Conservation (phyloP, 208 protist genomes). For the Leptomonas pyrrhocoris region DNA sequence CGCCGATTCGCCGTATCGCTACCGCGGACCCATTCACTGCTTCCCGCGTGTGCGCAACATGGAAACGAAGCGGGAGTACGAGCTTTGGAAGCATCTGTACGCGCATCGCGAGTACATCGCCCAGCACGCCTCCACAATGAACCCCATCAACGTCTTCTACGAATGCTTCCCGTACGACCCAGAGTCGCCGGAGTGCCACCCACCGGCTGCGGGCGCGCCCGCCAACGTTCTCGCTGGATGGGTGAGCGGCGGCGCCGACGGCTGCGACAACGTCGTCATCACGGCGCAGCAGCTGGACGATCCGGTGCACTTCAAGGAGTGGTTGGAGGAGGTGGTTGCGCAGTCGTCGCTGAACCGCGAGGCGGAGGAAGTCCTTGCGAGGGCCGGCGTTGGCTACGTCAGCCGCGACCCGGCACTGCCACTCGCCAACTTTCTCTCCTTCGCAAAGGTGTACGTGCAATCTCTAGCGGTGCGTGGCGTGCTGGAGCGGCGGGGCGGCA, state of each 20-base stretch:
- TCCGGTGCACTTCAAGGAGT: conserved; percentile 46
- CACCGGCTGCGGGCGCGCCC: not conserved
- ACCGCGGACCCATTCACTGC: conserved; percentile 70
- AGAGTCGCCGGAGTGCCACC: conserved; percentile 16
- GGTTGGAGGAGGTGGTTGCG: conserved; percentile 82
- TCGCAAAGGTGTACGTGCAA: conserved; percentile 66
- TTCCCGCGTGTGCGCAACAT: conserved; percentile 82
- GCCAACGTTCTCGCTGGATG: conserved; percentile 44
- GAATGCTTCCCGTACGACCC: conserved; percentile 68
- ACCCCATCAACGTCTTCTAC: conserved; percentile 74
- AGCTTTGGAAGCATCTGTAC: conserved; percentile 66
- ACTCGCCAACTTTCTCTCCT: conserved; percentile 76
- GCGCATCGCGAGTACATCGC: conserved; percentile 68
- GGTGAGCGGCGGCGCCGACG: conserved; percentile 53
- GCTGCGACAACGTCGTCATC: conserved; percentile 64
- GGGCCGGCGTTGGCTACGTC: conserved; percentile 75
- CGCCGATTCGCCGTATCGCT: conserved; percentile 47
- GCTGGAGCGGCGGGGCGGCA: conserved; percentile 20
- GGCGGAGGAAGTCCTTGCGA: conserved; percentile 42
- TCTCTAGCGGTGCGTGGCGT: conserved; percentile 61
- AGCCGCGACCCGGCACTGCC: conserved; percentile 67
- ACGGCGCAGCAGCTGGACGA: conserved; percentile 51
- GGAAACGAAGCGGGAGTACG: conserved; percentile 47
- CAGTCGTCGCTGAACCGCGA: conserved; percentile 75
- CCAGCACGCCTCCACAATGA: conserved; percentile 59